These are phyloP conservation scores for Arabis alpina DNA, from an alignment of 345 rosid genomes.

Conservation along the genomic window DNA sequence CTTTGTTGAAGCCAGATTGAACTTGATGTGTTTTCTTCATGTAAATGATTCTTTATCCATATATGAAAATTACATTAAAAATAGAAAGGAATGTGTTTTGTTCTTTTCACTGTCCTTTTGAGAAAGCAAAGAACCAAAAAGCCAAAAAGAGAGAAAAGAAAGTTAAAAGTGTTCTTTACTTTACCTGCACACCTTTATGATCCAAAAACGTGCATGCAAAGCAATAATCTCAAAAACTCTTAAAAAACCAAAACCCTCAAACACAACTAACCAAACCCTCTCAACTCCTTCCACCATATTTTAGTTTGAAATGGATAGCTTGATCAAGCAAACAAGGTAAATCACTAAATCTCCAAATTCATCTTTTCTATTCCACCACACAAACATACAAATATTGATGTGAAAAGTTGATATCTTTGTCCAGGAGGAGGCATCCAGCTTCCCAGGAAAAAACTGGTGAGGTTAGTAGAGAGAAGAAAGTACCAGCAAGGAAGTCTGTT, in stretches of 20 bases:
- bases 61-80: constrained; percentile 13
- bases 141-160: constrained; percentile 19
- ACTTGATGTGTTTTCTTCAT: constrained; percentile 24
- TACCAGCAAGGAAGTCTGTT: constrained; percentile 41
- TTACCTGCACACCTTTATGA: constrained; percentile 40
- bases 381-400: neutral
- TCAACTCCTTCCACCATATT: constrained; percentile 25
- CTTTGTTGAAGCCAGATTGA: constrained; percentile 14
- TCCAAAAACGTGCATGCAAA: constrained; percentile 45
- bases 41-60: constrained; percentile 33
- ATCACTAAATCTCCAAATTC: neutral
- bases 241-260: constrained; percentile 41
- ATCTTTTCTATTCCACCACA: neutral
- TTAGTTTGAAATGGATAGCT: constrained; percentile 41
- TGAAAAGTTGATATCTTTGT: constrained; percentile 3
- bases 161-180: constrained; percentile 37
- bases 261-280: constrained; percentile 27
- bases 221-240: constrained; percentile 39
- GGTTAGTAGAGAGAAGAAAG: constrained; percentile 25
- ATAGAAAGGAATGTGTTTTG: constrained; percentile 20
- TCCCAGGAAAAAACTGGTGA: constrained; percentile 12
- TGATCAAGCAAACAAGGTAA: constrained; percentile 45
- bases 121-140: constrained; percentile 44
- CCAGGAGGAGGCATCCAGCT: constrained; percentile 38
- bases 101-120: constrained; percentile 37